These are phyloP conservation scores for Phytophthora syringae DNA, from an alignment of 352 stramenopile genomes.

Conservation along the genomic window DNA sequence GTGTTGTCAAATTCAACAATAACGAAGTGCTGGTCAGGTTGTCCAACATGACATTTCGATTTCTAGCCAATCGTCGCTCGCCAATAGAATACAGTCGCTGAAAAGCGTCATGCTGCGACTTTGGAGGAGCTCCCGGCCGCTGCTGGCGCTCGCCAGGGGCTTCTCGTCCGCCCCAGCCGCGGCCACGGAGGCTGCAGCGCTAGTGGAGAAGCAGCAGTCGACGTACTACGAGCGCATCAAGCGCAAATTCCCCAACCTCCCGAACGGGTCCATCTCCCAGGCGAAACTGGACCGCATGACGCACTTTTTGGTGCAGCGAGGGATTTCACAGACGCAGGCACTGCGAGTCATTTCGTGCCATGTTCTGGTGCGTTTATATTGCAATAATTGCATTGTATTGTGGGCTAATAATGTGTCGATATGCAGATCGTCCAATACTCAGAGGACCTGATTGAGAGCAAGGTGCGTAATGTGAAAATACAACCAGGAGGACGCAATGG, in stretches of 20 bases:
- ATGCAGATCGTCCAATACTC: constrained; percentile 41
- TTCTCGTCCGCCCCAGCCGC: constrained; percentile 12
- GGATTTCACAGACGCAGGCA: constrained; percentile 38
- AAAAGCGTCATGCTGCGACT: constrained; percentile 8
- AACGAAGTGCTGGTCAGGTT: too few relatives aligned
- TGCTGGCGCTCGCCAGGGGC: constrained; percentile 7
- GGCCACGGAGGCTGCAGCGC: neutral
- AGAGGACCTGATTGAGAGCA: constrained; percentile 41
- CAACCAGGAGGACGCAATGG: neutral
- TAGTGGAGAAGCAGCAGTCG: constrained; percentile 14
- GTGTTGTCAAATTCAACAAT: too few relatives aligned
- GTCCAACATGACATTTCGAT: neutral
- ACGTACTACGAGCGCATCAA: constrained; percentile 48
- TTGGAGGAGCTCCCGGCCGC: neutral
- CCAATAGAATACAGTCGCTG: neutral
- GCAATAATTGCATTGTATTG: neutral
- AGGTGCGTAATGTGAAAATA: constrained; percentile 27
- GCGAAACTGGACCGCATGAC: constrained; percentile 36
- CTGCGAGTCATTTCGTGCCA: constrained; percentile 43
- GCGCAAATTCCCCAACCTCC: constrained; percentile 33
- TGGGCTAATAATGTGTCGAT: neutral
- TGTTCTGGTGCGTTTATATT: constrained; percentile 28
- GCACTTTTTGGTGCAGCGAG: constrained; percentile 38
- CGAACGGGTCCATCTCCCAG: constrained; percentile 10
- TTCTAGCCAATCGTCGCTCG: neutral